Base-by-base conservation (phyloP, 1,284 basidiomycete species). In the Leccinum subrobustum region DNA sequence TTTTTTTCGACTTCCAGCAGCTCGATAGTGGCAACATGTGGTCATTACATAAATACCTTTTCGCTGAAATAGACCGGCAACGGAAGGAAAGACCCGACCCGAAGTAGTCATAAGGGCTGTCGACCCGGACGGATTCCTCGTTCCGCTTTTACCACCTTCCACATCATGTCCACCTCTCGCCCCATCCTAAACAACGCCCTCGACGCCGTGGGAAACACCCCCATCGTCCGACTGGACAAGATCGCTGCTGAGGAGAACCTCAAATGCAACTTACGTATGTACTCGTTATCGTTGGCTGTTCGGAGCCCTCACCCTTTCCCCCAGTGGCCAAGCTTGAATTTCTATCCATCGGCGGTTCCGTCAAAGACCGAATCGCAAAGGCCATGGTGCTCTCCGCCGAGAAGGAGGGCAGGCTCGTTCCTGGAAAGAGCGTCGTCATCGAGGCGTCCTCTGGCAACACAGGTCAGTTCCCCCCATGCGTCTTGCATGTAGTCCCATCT, bases 341-440 rank as follows among this genome's bases (percentile, higher is more conserved):
- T 75, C 86, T 93, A 70, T 96, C 94, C 25, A 89, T 88, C 2
- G 96, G 96, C 11, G 96, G 96, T 1, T 95, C 92, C 4, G 91
- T 98, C 65, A 99, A 99, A 79, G 96, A 98, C 73, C 82, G 96
- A 62, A 97, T 98, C 63, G 95, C 94, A 25, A 96, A 95, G 75
- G 87, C 93, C n/a, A 99, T 99, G 96, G 87, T 98, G 2, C 88
- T 95, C 66, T 84, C 89, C 25, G 96, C 96, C 6, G 96, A 99
- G 79, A 82, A 82, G 62, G 88, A 93, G 52, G 96, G 96, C 31
- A 87, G 81, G 57, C 85, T 98, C 50, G 83, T 94, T 52, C 93
- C 93, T 1, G 95, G 96, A 4, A 83, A 94, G 76, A 95, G 92
- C 67, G 86, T 97, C 58, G 88, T 98, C 63, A 95, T 98, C 66